phyloP scores from a whole-genome alignment of 2,329 filamentous ascomycete species.

The Fusarium tuaranense region DNA sequence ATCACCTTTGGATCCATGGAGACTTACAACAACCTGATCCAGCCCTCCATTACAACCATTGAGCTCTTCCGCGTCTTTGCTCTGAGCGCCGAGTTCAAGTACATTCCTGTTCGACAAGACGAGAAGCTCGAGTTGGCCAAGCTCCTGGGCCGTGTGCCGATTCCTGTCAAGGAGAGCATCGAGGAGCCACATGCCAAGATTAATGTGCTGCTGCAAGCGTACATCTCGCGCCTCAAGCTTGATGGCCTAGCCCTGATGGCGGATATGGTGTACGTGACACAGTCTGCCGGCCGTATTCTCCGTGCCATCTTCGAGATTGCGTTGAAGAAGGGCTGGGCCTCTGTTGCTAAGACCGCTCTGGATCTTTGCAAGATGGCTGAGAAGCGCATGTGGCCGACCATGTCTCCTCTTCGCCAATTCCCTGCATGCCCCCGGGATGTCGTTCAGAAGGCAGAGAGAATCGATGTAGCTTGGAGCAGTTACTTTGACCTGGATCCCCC shows the following conservation, averaged over 20 bases:
- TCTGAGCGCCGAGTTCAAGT: constrained; percentile 97
- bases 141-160: constrained; percentile 87
- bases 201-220: constrained; percentile 96
- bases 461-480: constrained; percentile 91
- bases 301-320: constrained; percentile 97
- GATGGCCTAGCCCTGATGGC: constrained; percentile 97
- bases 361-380: constrained; percentile 99
- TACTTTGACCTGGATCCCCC: constrained; percentile 98
- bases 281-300: constrained; percentile 95
- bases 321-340: constrained; percentile 96
- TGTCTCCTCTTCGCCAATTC: constrained; percentile 96
- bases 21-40: constrained; percentile 95
- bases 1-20: constrained; percentile 97
- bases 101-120: constrained; percentile 96
- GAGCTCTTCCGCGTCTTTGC: constrained; percentile 98
- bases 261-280: constrained; percentile 98
- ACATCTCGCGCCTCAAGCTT: constrained; percentile 93
- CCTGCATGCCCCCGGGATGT: constrained; percentile 85
- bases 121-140: constrained; percentile 98
- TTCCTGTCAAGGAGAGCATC: constrained; percentile 97
- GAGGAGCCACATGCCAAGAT: constrained; percentile 98
- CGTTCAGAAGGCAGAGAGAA: constrained; percentile 90
- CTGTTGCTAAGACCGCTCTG: constrained; percentile 90
- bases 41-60: constrained; percentile 91
- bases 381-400: constrained; percentile 99